A percentile compares a stretch with the other conserved stretches of the same genome.
These are phyloP conservation scores for Roridomyces roridus DNA, from an alignment of 768 basidiomycete genomes.

Conservation along the genomic window DNA sequence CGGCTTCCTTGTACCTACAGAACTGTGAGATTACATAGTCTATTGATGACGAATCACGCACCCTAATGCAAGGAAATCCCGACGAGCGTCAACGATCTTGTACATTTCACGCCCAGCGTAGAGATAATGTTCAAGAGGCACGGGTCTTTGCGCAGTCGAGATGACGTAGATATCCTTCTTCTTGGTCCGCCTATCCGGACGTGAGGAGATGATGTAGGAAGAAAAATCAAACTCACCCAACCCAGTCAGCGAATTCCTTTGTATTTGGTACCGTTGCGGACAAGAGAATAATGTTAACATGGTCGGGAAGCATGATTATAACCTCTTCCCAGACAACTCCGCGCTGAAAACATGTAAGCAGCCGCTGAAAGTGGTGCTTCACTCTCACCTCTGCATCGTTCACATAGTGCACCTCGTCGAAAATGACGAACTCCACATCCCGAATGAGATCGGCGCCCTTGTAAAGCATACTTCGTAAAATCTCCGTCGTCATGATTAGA, in stretches of 20 bases:
- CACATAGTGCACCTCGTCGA: conserved; percentile 99
- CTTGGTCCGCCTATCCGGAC: conserved; percentile 81
- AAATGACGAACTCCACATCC: conserved; percentile 99
- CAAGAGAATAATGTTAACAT: conserved; percentile 95
- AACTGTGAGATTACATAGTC: conserved; percentile 7
- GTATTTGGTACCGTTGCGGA: conserved; percentile 99
- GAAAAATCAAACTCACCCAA: conserved; percentile 70
- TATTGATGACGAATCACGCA: conserved; percentile 32
- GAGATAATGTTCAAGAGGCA: conserved; percentile 95
- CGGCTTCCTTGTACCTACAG: conserved; percentile 85
- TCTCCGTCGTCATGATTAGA: conserved; percentile 98
- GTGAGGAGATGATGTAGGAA: conserved; percentile 15
- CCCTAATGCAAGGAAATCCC: conserved; percentile 79
- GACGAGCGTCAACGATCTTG: conserved; percentile 88
- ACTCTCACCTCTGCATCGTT: conserved; percentile 91
- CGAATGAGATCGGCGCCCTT: conserved; percentile 98
- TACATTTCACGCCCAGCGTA: conserved; percentile 93
- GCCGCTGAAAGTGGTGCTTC: conserved; percentile 20
- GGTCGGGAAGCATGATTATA: conserved; percentile 99
- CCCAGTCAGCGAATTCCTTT: conserved; percentile 99
- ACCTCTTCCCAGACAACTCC: conserved; percentile 99
- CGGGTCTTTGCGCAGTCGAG: conserved; percentile 93
- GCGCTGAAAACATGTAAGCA: too few relatives aligned
- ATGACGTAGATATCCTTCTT: conserved; percentile 99
- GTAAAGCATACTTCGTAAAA: conserved; percentile 96